Evolutionary conservation across 371 early-diverging fungal species (phyloP).

Genomic region (Batkoa obscura): DNA sequence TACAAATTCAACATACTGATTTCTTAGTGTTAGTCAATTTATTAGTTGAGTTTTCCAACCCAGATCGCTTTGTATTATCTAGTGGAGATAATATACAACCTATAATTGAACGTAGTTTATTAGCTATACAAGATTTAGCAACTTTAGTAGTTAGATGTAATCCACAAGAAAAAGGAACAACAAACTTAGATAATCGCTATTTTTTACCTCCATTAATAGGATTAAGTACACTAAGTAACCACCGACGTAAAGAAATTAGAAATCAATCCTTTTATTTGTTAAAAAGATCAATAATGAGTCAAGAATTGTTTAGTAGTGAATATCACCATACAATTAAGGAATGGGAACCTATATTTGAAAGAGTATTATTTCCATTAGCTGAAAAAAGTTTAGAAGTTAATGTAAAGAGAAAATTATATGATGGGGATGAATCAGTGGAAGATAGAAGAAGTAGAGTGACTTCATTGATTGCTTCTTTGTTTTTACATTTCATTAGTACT

Average conservation of each 20-base stretch:
- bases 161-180: not conserved
- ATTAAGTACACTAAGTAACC: not conserved
- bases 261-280: not conserved
- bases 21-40: slow-evolving; percentile 1
- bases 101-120: not conserved
- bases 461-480: not conserved
- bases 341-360: not conserved
- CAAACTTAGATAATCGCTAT: not conserved
- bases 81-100: not conserved
- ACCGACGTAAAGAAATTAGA: slow-evolving; percentile 2
- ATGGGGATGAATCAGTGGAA: not conserved
- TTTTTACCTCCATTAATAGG: slow-evolving; percentile 5
- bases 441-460: not conserved
- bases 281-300: not conserved
- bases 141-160: not conserved
- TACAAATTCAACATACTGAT: not conserved
- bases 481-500: not conserved
- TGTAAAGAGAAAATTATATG: not conserved
- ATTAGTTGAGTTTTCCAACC: slow-evolving; percentile 1
- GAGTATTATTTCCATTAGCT: not conserved
- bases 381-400: not conserved
- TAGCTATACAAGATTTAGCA: slow-evolving; percentile 4
- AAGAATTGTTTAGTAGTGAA: not conserved
- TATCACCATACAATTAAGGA: not conserved
- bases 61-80: not conserved